Evolutionary conservation across 352 stramenopile genomes (phyloP).

Genomic region (Globisporangium ultimum): DNA sequence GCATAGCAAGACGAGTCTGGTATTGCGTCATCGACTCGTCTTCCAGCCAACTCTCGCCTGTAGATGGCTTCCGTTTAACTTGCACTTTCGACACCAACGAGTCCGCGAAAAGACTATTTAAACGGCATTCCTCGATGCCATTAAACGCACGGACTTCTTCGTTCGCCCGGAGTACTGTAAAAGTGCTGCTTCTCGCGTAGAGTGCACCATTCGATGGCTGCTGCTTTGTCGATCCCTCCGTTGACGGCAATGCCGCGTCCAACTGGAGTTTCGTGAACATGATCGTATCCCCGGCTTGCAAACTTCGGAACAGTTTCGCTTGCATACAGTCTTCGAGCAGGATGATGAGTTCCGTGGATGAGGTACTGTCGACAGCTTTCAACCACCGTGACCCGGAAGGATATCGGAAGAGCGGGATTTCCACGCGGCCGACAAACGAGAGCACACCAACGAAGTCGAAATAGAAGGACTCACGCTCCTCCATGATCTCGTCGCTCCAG

Average conservation of each 20-base stretch:
- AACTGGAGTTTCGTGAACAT: slow-evolving; percentile 63
- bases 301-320: slow-evolving; percentile 33
- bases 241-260: slow-evolving; percentile 7
- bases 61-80: background rate
- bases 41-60: slow-evolving; percentile 12
- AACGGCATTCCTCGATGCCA: slow-evolving; percentile 31
- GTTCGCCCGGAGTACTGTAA: slow-evolving; percentile 37
- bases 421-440: slow-evolving; percentile 42
- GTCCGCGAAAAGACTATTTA: slow-evolving; percentile 33
- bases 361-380: slow-evolving; percentile 58
- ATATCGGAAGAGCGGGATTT: too few species aligned
- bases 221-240: too few species aligned
- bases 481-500: slow-evolving; percentile 14
- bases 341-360: slow-evolving; percentile 43
- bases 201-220: slow-evolving; percentile 15
- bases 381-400: slow-evolving; percentile 48
- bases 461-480: slow-evolving; percentile 21
- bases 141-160: slow-evolving; percentile 30
- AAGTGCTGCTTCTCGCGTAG: slow-evolving; percentile 40
- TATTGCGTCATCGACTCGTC: slow-evolving; percentile 6
- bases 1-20: background rate
- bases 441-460: slow-evolving; percentile 72
- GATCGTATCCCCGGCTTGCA: slow-evolving; percentile 45
- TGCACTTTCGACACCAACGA: slow-evolving; percentile 7
- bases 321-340: slow-evolving; percentile 40